These are phyloP conservation scores for Escovopsis sp. DNA, from an alignment of 2,329 filamentous ascomycete species.

Conservation along the genomic window DNA sequence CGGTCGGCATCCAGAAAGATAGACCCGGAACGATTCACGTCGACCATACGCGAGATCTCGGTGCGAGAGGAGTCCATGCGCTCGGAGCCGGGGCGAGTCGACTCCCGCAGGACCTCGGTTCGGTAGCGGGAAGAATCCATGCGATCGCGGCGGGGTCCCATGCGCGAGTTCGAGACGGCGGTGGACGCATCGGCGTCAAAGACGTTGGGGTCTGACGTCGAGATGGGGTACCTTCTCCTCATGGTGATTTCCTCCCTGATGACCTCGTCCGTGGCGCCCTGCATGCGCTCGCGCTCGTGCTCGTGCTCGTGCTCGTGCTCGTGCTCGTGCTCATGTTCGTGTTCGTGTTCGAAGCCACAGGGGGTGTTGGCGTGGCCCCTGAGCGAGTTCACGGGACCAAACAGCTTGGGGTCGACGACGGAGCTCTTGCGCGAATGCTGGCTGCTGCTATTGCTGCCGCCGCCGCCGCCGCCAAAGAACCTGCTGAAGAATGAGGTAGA, in stretches of 20 bases:
- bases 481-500: conserved; percentile 3
- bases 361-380: conserved; percentile 37
- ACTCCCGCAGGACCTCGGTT: no score
- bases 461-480: not conserved
- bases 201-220: conserved; percentile 46
- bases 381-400: conserved; percentile 46
- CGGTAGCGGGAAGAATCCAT: no score
- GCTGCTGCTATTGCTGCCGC: no score
- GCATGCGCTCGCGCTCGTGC: no score
- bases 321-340: no score
- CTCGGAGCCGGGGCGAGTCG: no score
- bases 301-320: no score
- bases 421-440: conserved; percentile 25
- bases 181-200: conserved; percentile 44
- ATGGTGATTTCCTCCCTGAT: conserved; percentile 17
- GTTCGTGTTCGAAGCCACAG: conserved; percentile 39
- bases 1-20: no score
- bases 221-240: conserved; percentile 50
- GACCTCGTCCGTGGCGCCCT: conserved; percentile 14
- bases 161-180: conserved; percentile 12
- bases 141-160: no score
- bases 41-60: no score
- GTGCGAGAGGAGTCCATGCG: no score
- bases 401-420: conserved; percentile 41
- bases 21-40: no score